phyloP scores from a whole-genome alignment of 768 basidiomycete genomes.

The Mycena kentingensis region DNA sequence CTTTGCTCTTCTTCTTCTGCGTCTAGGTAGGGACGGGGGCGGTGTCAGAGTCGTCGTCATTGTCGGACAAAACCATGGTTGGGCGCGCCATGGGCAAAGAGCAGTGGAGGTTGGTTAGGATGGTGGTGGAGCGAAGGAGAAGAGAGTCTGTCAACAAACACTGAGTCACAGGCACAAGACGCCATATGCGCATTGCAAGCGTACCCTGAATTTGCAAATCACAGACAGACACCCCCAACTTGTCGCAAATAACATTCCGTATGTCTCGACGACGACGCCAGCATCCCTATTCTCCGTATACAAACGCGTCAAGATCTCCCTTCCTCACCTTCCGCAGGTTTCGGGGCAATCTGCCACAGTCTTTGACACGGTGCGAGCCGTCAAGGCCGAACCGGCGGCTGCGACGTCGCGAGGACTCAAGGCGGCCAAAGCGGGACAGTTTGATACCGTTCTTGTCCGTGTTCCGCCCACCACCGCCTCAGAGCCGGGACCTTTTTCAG shows the following conservation, averaged over 20 bases:
- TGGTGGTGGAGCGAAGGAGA: no score
- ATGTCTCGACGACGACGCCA: not conserved
- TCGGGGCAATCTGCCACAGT: not conserved
- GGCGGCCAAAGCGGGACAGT: slow-evolving; percentile 16
- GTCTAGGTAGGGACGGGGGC: no score
- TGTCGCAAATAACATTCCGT: not conserved
- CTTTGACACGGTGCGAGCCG: slow-evolving; percentile 22
- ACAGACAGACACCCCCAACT: no score
- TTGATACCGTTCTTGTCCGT: slow-evolving; percentile 28
- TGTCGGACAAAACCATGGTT: no score
- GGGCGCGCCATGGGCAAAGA: no score
- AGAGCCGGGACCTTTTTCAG: slow-evolving; percentile 4
- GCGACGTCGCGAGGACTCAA: slow-evolving; percentile 20
- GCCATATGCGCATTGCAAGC: no score
- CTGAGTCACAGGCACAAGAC: no score
- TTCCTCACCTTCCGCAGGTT: slow-evolving; percentile 24
- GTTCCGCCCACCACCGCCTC: not conserved
- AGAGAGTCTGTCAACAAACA: no score
- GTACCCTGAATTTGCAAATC: no score
- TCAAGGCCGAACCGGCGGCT: not conserved
- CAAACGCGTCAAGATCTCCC: slow-evolving; percentile 18
- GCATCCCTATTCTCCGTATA: slow-evolving; percentile 23
- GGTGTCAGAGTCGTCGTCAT: no score
- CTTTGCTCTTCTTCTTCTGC: no score
- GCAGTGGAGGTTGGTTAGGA: no score